Evolutionary conservation across 306 rosid genomes (phyloP), one percentile per base, ranked within the genome.

Genomic region (Calophaca sinica): DNA sequence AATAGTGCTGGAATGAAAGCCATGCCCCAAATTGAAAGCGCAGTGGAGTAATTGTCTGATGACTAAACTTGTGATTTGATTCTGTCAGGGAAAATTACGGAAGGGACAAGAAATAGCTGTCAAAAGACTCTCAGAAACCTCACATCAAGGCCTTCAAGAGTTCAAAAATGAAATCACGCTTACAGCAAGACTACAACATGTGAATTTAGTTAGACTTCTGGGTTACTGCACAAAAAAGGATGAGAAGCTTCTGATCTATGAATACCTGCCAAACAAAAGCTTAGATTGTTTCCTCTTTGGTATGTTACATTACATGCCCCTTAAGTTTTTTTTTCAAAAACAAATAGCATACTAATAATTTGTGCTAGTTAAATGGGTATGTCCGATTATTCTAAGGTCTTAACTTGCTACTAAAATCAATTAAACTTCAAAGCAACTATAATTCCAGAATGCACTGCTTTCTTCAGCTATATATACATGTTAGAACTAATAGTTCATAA

Each of bases 191-290:
- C 70, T 85, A 20, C 92, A 85, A 13, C 92, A 88, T 68, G 82
- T 85, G 41, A 88, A 88, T 81, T 83, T 88, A 49, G 88, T 83
- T 54, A 78, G 88, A 42, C 82, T 88, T 76, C 6, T 83, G 59
- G 92, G 92, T 15, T 85, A 72, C 46, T 83, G 86, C 79, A 72
- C 79, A 11, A 65, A 81, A 68, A 83, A 15, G 55, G 78, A 85
- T 14, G 89, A 85, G 68, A 88, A 75, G 83, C 84, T 81, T 82
- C 41, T 87, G 36, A 74, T 87, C 57, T 84, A 87, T 38, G 87
- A 87, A 63, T 84, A 80, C 51, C 84, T 87, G 51, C 88, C 84
- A 52, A 84, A 82, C 75, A 84, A 67, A 77, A 87, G 91, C 82
- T 80, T 87, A 75, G 82, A 87, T 75, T 26, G 26, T 42, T 85